These are phyloP conservation scores for Termitomyces sp. DNA, from an alignment of 768 basidiomycete genomes.

Conservation along the genomic window DNA sequence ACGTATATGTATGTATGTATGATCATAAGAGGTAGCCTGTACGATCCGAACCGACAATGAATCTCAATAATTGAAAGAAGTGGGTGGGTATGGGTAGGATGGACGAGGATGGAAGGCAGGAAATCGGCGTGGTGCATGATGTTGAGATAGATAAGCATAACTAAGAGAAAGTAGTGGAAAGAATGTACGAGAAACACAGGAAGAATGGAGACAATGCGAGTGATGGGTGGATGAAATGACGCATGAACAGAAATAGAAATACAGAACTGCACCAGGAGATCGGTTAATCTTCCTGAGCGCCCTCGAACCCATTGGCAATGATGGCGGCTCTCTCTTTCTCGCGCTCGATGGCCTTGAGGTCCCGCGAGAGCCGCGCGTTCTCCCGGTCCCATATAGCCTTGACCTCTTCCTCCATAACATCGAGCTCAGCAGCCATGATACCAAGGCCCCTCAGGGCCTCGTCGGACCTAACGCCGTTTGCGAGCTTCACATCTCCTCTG, in stretches of 20 bases:
- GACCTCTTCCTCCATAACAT: constrained; percentile 48
- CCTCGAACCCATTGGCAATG: constrained; percentile 15
- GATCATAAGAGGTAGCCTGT: constrained; percentile 7
- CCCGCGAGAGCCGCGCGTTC: constrained; percentile 38
- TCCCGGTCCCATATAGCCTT: constrained; percentile 53
- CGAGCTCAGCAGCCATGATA: constrained; percentile 28
- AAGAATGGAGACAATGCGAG: constrained; percentile 8
- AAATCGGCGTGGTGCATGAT: constrained; percentile 11
- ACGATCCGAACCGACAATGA: constrained; percentile 10
- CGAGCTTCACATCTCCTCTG: constrained; percentile 49
- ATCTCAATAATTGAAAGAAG: constrained; percentile 7
- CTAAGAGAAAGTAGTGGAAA: background rate
- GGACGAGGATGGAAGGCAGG: constrained; percentile 1
- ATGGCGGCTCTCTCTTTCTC: constrained; percentile 11
- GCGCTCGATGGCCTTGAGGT: constrained; percentile 31
- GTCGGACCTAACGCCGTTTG: constrained; percentile 59
- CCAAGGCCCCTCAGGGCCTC: constrained; percentile 74
- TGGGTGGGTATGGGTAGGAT: constrained; percentile 1
- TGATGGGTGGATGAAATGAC: constrained; percentile 1
- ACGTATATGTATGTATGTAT: constrained; percentile 1
- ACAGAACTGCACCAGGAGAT: background rate
- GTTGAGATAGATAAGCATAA: constrained; percentile 16
- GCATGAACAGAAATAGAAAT: constrained; percentile 1
- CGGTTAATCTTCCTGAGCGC: constrained; percentile 17
- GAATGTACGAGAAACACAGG: constrained; percentile 1